Percentiles rank a stretch among this genome's conserved stretches.
Conservation (phyloP, 805 yeast genomes). For the Wickerhamomyces pijperi region DNA sequence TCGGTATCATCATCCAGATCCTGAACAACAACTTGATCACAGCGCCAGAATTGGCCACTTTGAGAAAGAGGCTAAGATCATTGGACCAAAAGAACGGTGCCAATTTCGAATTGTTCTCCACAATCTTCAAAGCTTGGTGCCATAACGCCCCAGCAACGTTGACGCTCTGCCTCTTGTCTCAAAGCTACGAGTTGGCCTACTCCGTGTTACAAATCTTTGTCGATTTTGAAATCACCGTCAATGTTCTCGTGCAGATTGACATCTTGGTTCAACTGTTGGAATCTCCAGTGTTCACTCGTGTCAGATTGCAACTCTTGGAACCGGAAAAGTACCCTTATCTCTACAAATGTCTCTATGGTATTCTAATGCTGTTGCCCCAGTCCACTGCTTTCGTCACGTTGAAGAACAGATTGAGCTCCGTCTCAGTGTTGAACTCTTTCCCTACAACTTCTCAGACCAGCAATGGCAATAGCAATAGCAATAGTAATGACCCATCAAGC, state of each 20-base stretch:
- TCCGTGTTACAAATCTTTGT: slow-evolving; percentile 72
- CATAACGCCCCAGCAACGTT: slow-evolving; percentile 82
- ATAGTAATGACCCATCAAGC: too few relatives aligned
- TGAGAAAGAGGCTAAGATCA: slow-evolving; percentile 58
- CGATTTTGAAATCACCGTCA: slow-evolving; percentile 70
- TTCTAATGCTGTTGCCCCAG: slow-evolving; percentile 89
- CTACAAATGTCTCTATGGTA: slow-evolving; percentile 82
- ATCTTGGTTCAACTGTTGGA: slow-evolving; percentile 82
- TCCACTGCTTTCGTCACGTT: slow-evolving; percentile 80
- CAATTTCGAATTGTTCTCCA: slow-evolving; percentile 63
- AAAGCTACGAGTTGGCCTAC: slow-evolving; percentile 81
- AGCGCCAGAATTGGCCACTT: slow-evolving; percentile 63
- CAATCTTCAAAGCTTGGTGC: slow-evolving; percentile 84
- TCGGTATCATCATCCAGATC: slow-evolving; percentile 75
- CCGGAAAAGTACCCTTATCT: slow-evolving; percentile 74
- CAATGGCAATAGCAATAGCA: too few relatives aligned
- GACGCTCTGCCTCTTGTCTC: slow-evolving; percentile 75
- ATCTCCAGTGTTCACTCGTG: slow-evolving; percentile 81
- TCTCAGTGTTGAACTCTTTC: slow-evolving; percentile 25
- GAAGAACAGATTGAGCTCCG: slow-evolving; percentile 54
- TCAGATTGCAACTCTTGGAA: slow-evolving; percentile 79
- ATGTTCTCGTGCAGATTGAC: slow-evolving; percentile 77
- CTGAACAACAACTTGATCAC: slow-evolving; percentile 78
- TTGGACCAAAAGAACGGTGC: slow-evolving; percentile 39
- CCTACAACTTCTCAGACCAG: slow-evolving; percentile 1